Evolutionary conservation across 768 basidiomycete species (phyloP), one percentile per base, ranked within the genome.

Genomic region (Pleurotus pulmonarius): DNA sequence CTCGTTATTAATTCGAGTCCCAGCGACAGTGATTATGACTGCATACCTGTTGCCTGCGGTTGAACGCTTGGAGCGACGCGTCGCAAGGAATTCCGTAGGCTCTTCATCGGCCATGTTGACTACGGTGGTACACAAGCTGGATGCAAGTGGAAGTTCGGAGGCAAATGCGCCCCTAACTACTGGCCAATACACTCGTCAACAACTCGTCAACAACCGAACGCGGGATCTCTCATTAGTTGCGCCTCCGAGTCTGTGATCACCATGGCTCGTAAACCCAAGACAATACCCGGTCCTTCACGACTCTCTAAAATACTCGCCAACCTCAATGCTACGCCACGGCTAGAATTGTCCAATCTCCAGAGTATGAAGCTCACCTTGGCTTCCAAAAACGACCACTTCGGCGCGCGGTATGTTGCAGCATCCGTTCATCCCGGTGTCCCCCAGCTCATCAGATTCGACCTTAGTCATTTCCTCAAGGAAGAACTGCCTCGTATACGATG

Each of bases 11-110:
- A 34, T 55, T 44, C 38, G 4, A 15, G 57, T 15, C 29, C 1
- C 25, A 37, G 46, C 5, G 4, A 22, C 37, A n/a, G 34, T 29
- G 39, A 38, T 15, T 8, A 15, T 16, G 20, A 2, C 24, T 47
- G 63, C 76, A 2, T 55, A 89, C 89, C 89, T 72, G 64, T 92
- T 92, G 2, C 90, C 90, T 1, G 90, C 90, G 0, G 88, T 92
- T 63, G 83, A 87, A 41, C 90, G 79, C 60, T 74, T 82, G 11
- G 86, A 72, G 56, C 90, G 77, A 37, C 90, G 82, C 16, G 71
- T 73, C 9, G 78, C 83, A 2, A 85, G 68, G 52, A 66, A 69
- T 48, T 86, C 82, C 9, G 75, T 72, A 24, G 62, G 65, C 20
- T 64, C 67, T 6, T 53, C 51, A 18, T 53, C 51, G 24, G 62